Conservation (phyloP, 202 grass and related monocot genomes). For the Carex sylvatica region DNA sequence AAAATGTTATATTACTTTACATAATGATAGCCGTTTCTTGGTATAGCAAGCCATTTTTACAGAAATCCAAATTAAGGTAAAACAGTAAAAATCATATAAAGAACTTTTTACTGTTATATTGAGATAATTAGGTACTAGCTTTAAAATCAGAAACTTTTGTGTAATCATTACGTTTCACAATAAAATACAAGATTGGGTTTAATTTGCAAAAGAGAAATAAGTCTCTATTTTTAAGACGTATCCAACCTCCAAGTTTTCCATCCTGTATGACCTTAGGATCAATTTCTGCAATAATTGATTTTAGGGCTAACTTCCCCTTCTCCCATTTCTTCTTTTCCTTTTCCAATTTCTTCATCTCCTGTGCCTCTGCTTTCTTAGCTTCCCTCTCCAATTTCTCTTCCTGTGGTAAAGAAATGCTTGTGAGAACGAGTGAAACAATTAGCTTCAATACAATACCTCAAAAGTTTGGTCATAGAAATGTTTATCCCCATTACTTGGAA, state of each 20-base stretch:
- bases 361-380: slow-evolving; percentile 59
- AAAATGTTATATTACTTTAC: background rate
- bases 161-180: background rate
- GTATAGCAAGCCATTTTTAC: background rate
- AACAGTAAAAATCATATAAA: background rate
- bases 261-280: slow-evolving; percentile 56
- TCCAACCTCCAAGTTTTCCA: slow-evolving; percentile 66
- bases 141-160: background rate
- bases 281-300: slow-evolving; percentile 62
- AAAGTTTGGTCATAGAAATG: background rate
- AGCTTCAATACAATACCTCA: background rate
- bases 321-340: slow-evolving; percentile 72
- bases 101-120: background rate
- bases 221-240: background rate
- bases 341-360: slow-evolving; percentile 46
- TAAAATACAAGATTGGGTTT: background rate
- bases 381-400: slow-evolving; percentile 65
- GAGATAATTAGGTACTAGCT: background rate
- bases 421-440: background rate
- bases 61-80: background rate
- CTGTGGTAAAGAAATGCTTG: slow-evolving; percentile 34
- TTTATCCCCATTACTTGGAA: background rate
- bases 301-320: slow-evolving; percentile 65
- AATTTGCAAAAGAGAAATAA: slow-evolving; percentile 8
- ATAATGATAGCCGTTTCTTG: background rate